phyloP scores from a whole-genome alignment of 2,329 filamentous ascomycete genomes.

The Ophiostoma ips region DNA sequence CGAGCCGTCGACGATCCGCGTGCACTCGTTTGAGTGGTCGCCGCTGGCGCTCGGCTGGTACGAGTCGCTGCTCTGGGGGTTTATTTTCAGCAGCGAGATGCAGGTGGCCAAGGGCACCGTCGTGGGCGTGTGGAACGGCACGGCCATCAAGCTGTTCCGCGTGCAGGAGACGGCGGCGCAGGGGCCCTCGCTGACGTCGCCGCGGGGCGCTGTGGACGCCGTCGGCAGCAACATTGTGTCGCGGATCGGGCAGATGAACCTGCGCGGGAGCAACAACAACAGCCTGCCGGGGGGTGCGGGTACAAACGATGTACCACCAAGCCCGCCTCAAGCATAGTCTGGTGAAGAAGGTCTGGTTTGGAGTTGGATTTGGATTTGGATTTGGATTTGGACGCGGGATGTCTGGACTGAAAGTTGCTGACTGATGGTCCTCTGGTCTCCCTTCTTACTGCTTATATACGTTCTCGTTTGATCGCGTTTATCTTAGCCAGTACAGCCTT shows the following conservation, averaged over 20 bases:
- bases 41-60: conserved; percentile 87
- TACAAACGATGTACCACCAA: too few species aligned
- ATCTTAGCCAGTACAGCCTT: too few species aligned
- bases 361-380: too few species aligned
- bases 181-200: conserved; percentile 69
- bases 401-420: too few species aligned
- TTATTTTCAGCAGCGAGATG: conserved; percentile 85
- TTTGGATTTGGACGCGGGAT: too few species aligned
- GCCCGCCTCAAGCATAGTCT: neutral
- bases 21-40: conserved; percentile 92
- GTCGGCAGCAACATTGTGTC: conserved; percentile 83
- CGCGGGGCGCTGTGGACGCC: conserved; percentile 81
- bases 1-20: conserved; percentile 56
- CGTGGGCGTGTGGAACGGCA: conserved; percentile 89
- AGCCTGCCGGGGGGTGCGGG: conserved; percentile 6
- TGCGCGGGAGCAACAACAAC: conserved; percentile 42
- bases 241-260: conserved; percentile 68
- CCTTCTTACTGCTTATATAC: too few species aligned
- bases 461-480: too few species aligned
- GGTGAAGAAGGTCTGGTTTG: too few species aligned
- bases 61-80: conserved; percentile 84
- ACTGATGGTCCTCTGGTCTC: too few species aligned
- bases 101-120: conserved; percentile 72
- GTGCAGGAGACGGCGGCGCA: conserved; percentile 73
- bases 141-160: conserved; percentile 72